Conservation (phyloP, 192 early-diverging fungal species). For the Backusella mclennaniae region DNA sequence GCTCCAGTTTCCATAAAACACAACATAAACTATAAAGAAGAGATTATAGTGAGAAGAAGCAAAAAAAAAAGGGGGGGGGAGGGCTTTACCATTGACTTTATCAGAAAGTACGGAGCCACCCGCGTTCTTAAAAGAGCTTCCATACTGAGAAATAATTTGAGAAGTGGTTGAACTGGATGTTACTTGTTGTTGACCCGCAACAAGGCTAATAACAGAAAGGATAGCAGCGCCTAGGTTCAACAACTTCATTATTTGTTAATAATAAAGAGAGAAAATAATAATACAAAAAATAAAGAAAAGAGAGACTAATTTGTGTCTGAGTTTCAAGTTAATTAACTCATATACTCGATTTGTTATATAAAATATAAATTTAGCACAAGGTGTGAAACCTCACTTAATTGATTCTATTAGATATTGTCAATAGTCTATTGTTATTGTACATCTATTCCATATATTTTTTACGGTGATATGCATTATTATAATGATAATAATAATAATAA, state of each 20-base stretch:
- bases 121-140: slow-evolving; percentile 7
- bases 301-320: background rate
- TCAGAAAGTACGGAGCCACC: slow-evolving; percentile 32
- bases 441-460: no score
- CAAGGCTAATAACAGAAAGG: slow-evolving; percentile 4
- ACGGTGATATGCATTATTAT: no score
- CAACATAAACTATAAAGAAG: slow-evolving; percentile 31
- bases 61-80: background rate
- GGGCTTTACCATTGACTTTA: slow-evolving; percentile 31
- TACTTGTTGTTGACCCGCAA: slow-evolving; percentile 4
- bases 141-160: slow-evolving; percentile 17
- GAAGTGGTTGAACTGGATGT: background rate
- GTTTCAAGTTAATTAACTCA: background rate
- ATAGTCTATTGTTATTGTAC: background rate
- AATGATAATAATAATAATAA: no score
- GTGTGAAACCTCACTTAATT: background rate
- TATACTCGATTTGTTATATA: background rate
- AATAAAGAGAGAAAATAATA: slow-evolving; percentile 4
- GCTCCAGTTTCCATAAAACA: slow-evolving; percentile 39
- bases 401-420: background rate
- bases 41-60: background rate
- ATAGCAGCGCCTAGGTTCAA: background rate
- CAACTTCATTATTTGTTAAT: background rate
- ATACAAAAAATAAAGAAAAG: background rate
- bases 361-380: slow-evolving; percentile 2